A percentile compares a stretch with the other conserved stretches of the same genome.
phyloP scores from a whole-genome alignment of 805 yeast genomes.

The Kuraishia cidri region DNA sequence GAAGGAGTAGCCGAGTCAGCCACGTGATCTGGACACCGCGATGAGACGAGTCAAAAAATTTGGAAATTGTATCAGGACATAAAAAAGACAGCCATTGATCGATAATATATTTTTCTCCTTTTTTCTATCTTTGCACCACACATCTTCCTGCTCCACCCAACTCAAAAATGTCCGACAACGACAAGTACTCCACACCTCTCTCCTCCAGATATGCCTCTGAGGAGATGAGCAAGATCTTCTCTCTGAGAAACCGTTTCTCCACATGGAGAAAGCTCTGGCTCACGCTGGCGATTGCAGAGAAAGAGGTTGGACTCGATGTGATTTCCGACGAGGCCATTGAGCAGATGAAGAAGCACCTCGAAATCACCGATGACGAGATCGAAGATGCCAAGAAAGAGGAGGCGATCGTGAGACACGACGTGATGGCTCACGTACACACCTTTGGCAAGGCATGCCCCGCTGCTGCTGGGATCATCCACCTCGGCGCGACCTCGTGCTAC shows the following conservation, averaged over 20 bases:
- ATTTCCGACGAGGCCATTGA: slow-evolving; percentile 87
- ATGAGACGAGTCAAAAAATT: too few relatives aligned
- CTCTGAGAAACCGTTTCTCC: slow-evolving; percentile 87
- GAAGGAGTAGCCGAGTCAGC: too few relatives aligned
- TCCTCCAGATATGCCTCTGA: slow-evolving; percentile 96
- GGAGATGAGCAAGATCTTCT: slow-evolving; percentile 92
- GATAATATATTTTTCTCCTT: too few relatives aligned
- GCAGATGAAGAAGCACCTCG: slow-evolving; percentile 71
- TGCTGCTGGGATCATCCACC: slow-evolving; percentile 96
- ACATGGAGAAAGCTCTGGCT: slow-evolving; percentile 99
- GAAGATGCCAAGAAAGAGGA: slow-evolving; percentile 86
- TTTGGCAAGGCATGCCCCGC: slow-evolving; percentile 90
- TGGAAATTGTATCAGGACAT: too few relatives aligned
- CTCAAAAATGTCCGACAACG: slow-evolving; percentile 33
- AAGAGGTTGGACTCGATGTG: slow-evolving; percentile 77
- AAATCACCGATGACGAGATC: slow-evolving; percentile 88
- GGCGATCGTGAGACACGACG: slow-evolving; percentile 97
- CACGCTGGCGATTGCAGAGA: slow-evolving; percentile 91
- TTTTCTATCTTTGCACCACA: too few relatives aligned
- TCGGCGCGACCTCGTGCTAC: slow-evolving; percentile 97
- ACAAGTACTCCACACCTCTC: slow-evolving; percentile 84
- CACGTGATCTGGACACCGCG: too few relatives aligned
- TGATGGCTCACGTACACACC: slow-evolving; percentile 97
- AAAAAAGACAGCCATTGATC: too few relatives aligned
- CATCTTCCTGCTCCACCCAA: too few relatives aligned